Percentiles rank a stretch among this genome's conserved stretches.
These are phyloP conservation scores for Cystofilobasidium ferigula DNA, from an alignment of 768 basidiomycete genomes.

Conservation along the genomic window DNA sequence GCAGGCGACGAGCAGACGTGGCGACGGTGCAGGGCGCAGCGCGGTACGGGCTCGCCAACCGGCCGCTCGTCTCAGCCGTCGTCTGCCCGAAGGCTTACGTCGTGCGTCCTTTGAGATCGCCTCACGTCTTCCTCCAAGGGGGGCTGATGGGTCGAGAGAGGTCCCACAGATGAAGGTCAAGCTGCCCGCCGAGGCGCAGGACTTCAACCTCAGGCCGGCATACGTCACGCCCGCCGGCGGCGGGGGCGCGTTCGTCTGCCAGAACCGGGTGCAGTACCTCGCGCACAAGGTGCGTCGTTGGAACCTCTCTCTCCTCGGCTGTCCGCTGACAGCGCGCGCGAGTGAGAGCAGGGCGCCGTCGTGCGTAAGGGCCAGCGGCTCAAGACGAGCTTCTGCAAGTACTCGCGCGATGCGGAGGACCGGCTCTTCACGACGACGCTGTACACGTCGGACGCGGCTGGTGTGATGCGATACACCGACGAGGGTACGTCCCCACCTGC, in stretches of 20 bases:
- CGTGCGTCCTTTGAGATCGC: conserved; percentile 47
- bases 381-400: conserved; percentile 61
- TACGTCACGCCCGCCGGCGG: conserved; percentile 71
- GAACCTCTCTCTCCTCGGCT: conserved; percentile 3
- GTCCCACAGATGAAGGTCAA: conserved; percentile 52
- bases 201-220: conserved; percentile 71
- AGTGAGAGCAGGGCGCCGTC: conserved; percentile 54
- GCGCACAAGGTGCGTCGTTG: conserved; percentile 57
- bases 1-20: too few species aligned
- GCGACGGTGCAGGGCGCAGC: conserved; percentile 82
- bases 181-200: conserved; percentile 73
- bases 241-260: conserved; percentile 64
- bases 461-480: conserved; percentile 69
- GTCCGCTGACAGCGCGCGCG: too few species aligned
- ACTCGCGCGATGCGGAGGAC: conserved; percentile 43
- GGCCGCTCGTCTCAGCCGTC: conserved; percentile 54
- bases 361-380: conserved; percentile 77
- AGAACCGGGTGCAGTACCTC: conserved; percentile 76
- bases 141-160: not conserved
- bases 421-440: conserved; percentile 69
- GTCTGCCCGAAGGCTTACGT: conserved; percentile 74
- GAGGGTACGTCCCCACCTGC: too few species aligned
- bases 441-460: conserved; percentile 65
- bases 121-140: too few species aligned
- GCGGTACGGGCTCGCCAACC: conserved; percentile 66